Evolutionary conservation across 2,329 filamentous ascomycete species (phyloP).

Genomic region (Leptographium procerum): DNA sequence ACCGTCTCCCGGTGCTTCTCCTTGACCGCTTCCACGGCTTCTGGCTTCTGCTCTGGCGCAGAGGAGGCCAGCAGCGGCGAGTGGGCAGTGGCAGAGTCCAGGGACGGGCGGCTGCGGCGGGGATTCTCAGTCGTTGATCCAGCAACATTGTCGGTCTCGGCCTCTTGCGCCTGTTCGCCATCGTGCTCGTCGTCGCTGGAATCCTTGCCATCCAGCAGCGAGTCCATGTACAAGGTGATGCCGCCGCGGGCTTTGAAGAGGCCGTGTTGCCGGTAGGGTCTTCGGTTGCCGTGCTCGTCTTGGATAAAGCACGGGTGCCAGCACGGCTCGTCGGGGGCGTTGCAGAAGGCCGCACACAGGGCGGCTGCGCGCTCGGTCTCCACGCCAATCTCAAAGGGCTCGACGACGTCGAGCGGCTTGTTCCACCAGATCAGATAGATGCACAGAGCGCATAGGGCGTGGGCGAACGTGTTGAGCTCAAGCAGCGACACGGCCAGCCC

Average conservation of each 20-base stretch:
- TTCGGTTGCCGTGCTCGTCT: background rate
- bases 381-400: background rate
- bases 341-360: background rate
- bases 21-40: too few relatives aligned
- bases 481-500: conserved; percentile 21
- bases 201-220: background rate
- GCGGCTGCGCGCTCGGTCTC: background rate
- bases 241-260: background rate
- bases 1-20: too few relatives aligned
- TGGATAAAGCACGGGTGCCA: background rate
- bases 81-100: too few relatives aligned
- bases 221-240: background rate
- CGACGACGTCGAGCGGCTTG: conserved; percentile 16
- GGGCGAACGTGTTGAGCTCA: conserved; percentile 20
- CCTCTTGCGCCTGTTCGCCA: too few relatives aligned
- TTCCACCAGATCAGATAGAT: conserved; percentile 20
- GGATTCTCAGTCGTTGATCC: too few relatives aligned
- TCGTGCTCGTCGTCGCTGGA: background rate
- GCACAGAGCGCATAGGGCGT: conserved; percentile 19
- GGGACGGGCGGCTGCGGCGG: too few relatives aligned
- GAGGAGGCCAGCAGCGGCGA: too few relatives aligned
- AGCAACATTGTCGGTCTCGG: too few relatives aligned
- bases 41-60: too few relatives aligned
- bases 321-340: rapidly evolving
- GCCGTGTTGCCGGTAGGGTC: background rate